Evolutionary conservation across 2,329 filamentous ascomycete species (phyloP).

Genomic region (Penicillium sp.): DNA sequence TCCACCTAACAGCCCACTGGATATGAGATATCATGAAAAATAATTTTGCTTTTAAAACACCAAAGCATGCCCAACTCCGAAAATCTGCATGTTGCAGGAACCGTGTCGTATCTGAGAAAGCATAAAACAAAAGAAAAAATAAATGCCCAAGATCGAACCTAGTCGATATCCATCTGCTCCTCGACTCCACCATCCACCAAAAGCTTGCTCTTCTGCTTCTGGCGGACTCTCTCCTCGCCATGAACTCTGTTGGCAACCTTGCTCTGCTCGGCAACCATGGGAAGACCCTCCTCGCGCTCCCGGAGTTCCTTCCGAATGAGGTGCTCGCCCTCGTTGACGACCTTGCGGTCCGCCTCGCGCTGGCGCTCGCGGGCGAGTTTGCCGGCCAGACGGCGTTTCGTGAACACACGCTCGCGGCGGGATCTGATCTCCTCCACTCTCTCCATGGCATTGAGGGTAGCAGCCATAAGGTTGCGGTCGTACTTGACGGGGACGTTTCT

Average conservation of each 20-base stretch:
- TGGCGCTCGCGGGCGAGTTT: conserved; percentile 65
- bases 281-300: conserved; percentile 46
- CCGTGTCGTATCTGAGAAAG: conserved; percentile 22
- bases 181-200: conserved; percentile 39
- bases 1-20: conserved; percentile 3
- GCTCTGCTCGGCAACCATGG: conserved; percentile 28
- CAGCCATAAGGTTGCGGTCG: conserved; percentile 80
- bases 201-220: conserved; percentile 39
- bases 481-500: conserved; percentile 93
- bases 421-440: conserved; percentile 76
- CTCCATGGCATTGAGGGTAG: conserved; percentile 86
- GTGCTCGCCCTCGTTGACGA: conserved; percentile 87
- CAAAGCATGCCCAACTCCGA: conserved; percentile 22
- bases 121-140: conserved; percentile 16
- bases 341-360: conserved; percentile 69
- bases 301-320: conserved; percentile 65
- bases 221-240: conserved; percentile 35
- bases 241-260: conserved; percentile 33
- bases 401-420: conserved; percentile 80
- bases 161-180: conserved; percentile 43
- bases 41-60: conserved; percentile 24
- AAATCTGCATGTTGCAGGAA: conserved; percentile 14
- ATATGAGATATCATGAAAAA: conserved; percentile 12
- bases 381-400: conserved; percentile 85
- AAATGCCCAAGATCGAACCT: conserved; percentile 17